phyloP scores from a whole-genome alignment of 176 grass and related monocot genomes.

The Cymbopogon citratus region DNA sequence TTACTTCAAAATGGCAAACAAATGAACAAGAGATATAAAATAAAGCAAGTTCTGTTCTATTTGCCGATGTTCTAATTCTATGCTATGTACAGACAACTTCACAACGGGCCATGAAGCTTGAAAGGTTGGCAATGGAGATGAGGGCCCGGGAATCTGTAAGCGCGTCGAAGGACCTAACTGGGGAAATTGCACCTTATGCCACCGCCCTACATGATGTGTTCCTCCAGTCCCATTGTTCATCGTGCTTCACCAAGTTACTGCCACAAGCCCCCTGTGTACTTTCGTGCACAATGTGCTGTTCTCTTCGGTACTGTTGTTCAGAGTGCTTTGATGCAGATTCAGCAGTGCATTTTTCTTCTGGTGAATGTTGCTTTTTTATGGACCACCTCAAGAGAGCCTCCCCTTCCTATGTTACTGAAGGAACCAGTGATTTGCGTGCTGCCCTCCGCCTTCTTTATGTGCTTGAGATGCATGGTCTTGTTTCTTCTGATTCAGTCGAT shows the following conservation, averaged over 20 bases:
- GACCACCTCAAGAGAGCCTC: slow-evolving; percentile 8
- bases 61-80: not conserved
- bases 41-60: not conserved
- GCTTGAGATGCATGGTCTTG: slow-evolving; percentile 26
- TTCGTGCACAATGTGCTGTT: slow-evolving; percentile 44
- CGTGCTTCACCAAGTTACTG: slow-evolving; percentile 51
- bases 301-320: slow-evolving; percentile 58
- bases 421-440: slow-evolving; percentile 45
- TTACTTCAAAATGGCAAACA: not conserved
- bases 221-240: slow-evolving; percentile 56
- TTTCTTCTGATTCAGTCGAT: slow-evolving; percentile 15
- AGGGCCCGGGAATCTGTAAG: slow-evolving; percentile 31
- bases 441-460: slow-evolving; percentile 59
- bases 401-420: slow-evolving; percentile 3
- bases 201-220: slow-evolving; percentile 48
- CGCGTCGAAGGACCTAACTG: slow-evolving; percentile 65
- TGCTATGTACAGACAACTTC: not conserved
- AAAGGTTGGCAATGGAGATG: slow-evolving; percentile 60
- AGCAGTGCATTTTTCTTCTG: slow-evolving; percentile 40
- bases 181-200: slow-evolving; percentile 45
- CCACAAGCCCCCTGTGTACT: not conserved
- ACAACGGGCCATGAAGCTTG: slow-evolving; percentile 1
- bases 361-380: slow-evolving; percentile 62
- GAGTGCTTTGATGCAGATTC: slow-evolving; percentile 43
- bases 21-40: not conserved